phyloP scores from a whole-genome alignment of 2,329 filamentous ascomycete genomes.

The Taxawa tesnikishii region DNA sequence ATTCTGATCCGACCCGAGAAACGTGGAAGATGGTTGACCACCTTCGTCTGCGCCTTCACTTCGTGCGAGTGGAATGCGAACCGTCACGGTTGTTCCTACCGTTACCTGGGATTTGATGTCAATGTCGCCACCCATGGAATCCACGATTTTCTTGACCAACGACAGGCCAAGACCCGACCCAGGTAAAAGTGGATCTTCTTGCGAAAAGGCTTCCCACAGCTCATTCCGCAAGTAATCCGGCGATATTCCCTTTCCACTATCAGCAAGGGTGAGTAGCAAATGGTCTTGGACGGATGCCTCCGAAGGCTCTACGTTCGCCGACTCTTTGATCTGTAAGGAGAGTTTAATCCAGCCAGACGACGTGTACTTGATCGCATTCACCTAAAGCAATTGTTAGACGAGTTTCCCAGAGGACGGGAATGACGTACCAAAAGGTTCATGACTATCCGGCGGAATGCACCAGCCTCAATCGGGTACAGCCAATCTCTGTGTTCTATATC shows the following conservation, averaged over 20 bases:
- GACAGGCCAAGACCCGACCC: conserved; percentile 11
- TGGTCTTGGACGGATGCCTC: too few species aligned
- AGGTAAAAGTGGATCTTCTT: conserved; percentile 8
- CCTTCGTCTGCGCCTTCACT: too few species aligned
- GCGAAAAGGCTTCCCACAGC: conserved; percentile 10
- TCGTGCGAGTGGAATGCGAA: too few species aligned
- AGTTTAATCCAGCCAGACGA: too few species aligned
- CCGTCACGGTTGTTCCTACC: conserved; percentile 7
- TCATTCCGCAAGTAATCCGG: conserved; percentile 9
- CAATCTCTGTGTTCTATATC: too few species aligned
- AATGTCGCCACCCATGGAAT: conserved; percentile 8
- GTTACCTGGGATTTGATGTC: conserved; percentile 8
- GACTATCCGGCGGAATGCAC: conserved; percentile 9
- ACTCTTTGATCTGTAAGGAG: too few species aligned
- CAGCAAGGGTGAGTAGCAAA: conserved; percentile 3
- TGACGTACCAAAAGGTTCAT: conserved; percentile 11
- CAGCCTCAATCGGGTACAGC: conserved; percentile 29
- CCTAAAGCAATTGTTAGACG: too few species aligned
- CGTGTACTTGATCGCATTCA: too few species aligned
- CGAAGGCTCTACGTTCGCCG: too few species aligned
- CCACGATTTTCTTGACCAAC: conserved; percentile 9
- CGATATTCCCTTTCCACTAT: conserved; percentile 11
- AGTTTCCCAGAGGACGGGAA: too few species aligned
- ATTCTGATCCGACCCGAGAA: too few species aligned
- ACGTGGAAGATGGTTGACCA: too few species aligned